These are phyloP conservation scores for Leptographium wingfieldii DNA, from an alignment of 2,329 filamentous ascomycete species.

Conservation along the genomic window DNA sequence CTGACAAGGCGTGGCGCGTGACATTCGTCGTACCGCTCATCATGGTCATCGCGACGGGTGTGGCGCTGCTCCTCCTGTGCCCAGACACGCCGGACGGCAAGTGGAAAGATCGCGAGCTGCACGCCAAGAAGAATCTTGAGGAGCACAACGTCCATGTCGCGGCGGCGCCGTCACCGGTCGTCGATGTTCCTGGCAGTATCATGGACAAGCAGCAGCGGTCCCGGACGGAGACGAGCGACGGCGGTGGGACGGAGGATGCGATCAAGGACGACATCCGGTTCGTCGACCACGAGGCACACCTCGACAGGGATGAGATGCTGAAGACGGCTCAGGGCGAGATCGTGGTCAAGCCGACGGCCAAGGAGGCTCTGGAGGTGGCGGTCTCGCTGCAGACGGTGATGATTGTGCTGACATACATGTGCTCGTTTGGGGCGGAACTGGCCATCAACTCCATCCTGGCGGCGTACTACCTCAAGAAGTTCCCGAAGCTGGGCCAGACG, in stretches of 20 bases:
- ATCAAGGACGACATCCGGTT: background rate
- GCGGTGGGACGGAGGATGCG: conserved; percentile 6
- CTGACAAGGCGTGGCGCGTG: conserved; percentile 68
- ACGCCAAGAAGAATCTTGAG: conserved; percentile 39
- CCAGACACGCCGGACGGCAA: conserved; percentile 73
- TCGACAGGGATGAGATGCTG: conserved; percentile 38
- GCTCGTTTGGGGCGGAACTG: conserved; percentile 51
- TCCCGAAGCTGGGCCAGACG: conserved; percentile 43
- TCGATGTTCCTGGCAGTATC: conserved; percentile 37
- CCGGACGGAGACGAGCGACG: background rate
- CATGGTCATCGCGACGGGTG: conserved; percentile 52
- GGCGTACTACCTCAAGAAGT: conserved; percentile 47
- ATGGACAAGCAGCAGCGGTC: conserved; percentile 23
- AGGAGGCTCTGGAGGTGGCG: conserved; percentile 31
- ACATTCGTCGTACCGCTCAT: conserved; percentile 76
- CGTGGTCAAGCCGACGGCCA: conserved; percentile 40
- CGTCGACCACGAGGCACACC: conserved; percentile 30
- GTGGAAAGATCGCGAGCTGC: conserved; percentile 60
- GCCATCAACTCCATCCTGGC: conserved; percentile 49
- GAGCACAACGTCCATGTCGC: conserved; percentile 26
- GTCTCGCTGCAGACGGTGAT: conserved; percentile 42
- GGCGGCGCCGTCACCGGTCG: conserved; percentile 26
- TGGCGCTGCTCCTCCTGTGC: conserved; percentile 60
- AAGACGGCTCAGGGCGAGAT: conserved; percentile 41
- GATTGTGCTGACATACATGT: conserved; percentile 44